A percentile compares a stretch with the other conserved stretches of the same genome.
phyloP scores from a whole-genome alignment of 169 alveolate genomes.

The Plasmodium gaboni region DNA sequence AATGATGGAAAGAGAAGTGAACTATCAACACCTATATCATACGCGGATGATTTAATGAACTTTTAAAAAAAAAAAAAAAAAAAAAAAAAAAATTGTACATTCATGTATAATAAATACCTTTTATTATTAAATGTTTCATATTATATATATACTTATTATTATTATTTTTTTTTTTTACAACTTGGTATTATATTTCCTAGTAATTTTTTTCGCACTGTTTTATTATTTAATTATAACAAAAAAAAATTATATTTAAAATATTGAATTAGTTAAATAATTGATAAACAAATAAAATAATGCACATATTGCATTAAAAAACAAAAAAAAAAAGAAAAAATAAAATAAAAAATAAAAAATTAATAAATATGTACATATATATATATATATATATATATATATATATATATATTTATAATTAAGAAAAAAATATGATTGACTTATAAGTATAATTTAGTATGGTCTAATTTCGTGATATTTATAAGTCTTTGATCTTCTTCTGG shows the following conservation, averaged over 20 bases:
- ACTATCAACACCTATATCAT: slow-evolving; percentile 72
- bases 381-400: background rate
- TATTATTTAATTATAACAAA: too few relatives aligned
- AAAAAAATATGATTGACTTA: background rate
- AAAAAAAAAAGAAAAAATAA: too few relatives aligned
- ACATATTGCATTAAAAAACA: too few relatives aligned
- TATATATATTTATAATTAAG: background rate
- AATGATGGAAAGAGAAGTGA: slow-evolving; percentile 41
- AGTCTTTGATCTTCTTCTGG: slow-evolving; percentile 87
- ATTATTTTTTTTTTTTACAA: too few relatives aligned
- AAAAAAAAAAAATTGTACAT: background rate
- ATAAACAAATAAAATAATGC: too few relatives aligned
- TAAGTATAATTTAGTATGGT: slow-evolving; percentile 75
- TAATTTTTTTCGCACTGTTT: too few relatives aligned
- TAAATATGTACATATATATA: background rate
- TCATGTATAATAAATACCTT: background rate
- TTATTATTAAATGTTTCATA: background rate
- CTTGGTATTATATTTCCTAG: too few relatives aligned
- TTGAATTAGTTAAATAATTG: too few relatives aligned
- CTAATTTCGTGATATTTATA: slow-evolving; percentile 83
- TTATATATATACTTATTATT: too few relatives aligned
- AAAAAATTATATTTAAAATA: too few relatives aligned
- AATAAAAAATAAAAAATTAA: too few relatives aligned
- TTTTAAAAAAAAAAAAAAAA: slow-evolving; percentile 9
- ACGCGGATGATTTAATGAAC: slow-evolving; percentile 76